Percentiles rank a stretch among this genome's conserved stretches.
These are phyloP conservation scores for Bacidia rubella DNA, from an alignment of 495 filamentous ascomycete species.

Conservation along the genomic window DNA sequence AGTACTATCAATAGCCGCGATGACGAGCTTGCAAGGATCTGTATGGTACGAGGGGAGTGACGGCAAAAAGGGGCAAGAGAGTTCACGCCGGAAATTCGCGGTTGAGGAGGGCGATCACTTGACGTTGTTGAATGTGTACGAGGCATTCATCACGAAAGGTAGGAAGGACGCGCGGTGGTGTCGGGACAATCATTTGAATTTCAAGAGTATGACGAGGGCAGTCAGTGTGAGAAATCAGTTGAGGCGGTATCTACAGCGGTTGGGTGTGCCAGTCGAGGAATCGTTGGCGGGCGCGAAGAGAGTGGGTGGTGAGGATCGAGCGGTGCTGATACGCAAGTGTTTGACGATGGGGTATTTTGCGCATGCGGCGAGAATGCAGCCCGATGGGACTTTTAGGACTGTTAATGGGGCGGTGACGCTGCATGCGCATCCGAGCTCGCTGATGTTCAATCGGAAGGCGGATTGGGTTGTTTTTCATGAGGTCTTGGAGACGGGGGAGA, in stretches of 20 bases:
- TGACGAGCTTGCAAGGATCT: conserved; percentile 74
- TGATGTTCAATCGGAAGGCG: conserved; percentile 96
- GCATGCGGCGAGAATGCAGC: conserved; percentile 89
- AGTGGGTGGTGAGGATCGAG: conserved; percentile 23
- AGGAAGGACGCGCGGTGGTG: conserved; percentile 81
- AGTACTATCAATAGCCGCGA: conserved; percentile 83
- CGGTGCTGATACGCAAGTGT: conserved; percentile 70
- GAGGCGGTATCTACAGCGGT: conserved; percentile 74
- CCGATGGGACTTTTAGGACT: conserved; percentile 80
- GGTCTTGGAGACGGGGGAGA: conserved; percentile 79
- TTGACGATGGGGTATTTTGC: conserved; percentile 88
- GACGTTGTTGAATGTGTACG: conserved; percentile 87
- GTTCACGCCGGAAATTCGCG: conserved; percentile 66
- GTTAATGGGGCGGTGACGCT: conserved; percentile 59
- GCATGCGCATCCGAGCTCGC: conserved; percentile 79
- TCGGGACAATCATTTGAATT: conserved; percentile 74
- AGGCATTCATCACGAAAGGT: conserved; percentile 74
- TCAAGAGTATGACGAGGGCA: conserved; percentile 65
- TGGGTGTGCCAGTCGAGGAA: conserved; percentile 62
- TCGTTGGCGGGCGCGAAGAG: conserved; percentile 24
- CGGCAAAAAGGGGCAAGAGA: conserved; percentile 59
- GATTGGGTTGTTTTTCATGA: conserved; percentile 98
- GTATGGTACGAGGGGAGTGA: conserved; percentile 73
- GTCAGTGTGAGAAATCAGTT: conserved; percentile 80
- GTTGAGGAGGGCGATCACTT: conserved; percentile 93